These are phyloP conservation scores for Globisporangium emineosum DNA, from an alignment of 352 stramenopile genomes.

Conservation along the genomic window DNA sequence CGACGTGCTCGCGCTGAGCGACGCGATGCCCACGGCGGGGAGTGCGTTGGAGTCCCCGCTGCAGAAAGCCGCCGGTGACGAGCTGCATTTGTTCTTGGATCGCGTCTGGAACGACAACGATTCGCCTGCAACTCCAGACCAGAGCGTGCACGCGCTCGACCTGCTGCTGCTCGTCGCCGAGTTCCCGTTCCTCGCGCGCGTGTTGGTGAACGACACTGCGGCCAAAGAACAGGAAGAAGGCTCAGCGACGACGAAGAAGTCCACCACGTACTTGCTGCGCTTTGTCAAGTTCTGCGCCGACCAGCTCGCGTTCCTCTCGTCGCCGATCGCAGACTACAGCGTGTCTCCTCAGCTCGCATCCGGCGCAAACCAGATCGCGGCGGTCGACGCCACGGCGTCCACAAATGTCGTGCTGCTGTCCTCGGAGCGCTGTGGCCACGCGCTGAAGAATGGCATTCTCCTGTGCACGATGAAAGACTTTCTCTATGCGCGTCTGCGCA, in stretches of 20 bases:
- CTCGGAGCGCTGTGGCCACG: constrained; percentile 67
- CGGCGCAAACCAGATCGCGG: constrained; percentile 7
- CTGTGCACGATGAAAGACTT: constrained; percentile 59
- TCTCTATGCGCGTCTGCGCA: constrained; percentile 33
- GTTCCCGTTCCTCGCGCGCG: constrained; percentile 48
- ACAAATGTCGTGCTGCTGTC: constrained; percentile 71
- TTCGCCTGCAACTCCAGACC: constrained; percentile 16
- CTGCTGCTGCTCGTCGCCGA: constrained; percentile 58
- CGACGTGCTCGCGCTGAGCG: constrained; percentile 35
- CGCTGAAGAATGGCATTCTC: constrained; percentile 70
- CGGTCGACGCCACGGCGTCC: constrained; percentile 22
- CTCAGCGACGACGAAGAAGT: constrained; percentile 4
- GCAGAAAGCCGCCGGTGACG: constrained; percentile 26
- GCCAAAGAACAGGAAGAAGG: constrained; percentile 9
- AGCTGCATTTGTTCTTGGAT: constrained; percentile 40
- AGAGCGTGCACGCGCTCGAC: constrained; percentile 41
- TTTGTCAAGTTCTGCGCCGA: constrained; percentile 54
- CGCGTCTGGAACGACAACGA: constrained; percentile 23
- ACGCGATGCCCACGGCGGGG: constrained; percentile 1
- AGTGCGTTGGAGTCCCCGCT: constrained; percentile 13
- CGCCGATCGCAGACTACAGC: constrained; percentile 50
- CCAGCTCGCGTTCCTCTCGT: constrained; percentile 49
- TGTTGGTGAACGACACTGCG: constrained; percentile 28
- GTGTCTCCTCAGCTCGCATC: not conserved
- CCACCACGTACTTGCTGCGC: constrained; percentile 27